These are phyloP conservation scores for Sarocladium kiliense DNA, from an alignment of 2,329 filamentous ascomycete genomes.

Conservation along the genomic window DNA sequence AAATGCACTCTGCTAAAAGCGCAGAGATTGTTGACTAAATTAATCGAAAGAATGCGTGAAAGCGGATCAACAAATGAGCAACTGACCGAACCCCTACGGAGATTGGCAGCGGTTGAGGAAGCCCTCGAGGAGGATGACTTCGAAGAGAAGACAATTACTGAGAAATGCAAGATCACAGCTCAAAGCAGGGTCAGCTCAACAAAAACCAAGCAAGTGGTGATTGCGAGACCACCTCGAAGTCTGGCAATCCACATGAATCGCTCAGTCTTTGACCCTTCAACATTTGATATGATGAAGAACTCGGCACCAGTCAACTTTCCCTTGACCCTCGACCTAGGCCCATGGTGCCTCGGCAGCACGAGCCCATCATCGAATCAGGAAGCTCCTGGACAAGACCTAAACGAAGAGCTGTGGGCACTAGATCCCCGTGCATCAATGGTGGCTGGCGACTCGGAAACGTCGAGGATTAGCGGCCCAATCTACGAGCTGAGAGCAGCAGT, in stretches of 20 bases:
- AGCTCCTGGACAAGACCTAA: constrained; percentile 16
- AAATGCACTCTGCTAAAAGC: constrained; percentile 76
- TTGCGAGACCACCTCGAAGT: constrained; percentile 75
- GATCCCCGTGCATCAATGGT: constrained; percentile 72
- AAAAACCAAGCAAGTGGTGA: constrained; percentile 84
- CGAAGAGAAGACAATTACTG: constrained; percentile 58
- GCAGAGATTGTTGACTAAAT: constrained; percentile 39
- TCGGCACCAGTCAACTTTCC: constrained; percentile 75
- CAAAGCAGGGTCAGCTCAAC: constrained; percentile 69
- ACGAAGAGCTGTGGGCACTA: constrained; percentile 63
- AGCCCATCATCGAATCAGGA: constrained; percentile 12
- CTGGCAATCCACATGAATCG: constrained; percentile 86
- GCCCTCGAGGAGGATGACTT: constrained; percentile 79
- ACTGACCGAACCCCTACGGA: constrained; percentile 44
- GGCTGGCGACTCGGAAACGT: constrained; percentile 44
- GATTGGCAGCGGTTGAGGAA: constrained; percentile 61
- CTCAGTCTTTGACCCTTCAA: constrained; percentile 82
- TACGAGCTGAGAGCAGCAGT: constrained; percentile 82
- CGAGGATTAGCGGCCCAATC: constrained; percentile 49
- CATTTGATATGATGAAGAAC: constrained; percentile 79
- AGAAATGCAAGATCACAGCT: constrained; percentile 60
- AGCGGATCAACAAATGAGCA: constrained; percentile 37
- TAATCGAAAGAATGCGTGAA: constrained; percentile 37
- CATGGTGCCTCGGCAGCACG: constrained; percentile 74
- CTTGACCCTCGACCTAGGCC: constrained; percentile 64